Percentiles rank a stretch among this genome's conserved stretches.
These are phyloP conservation scores for Dipteronia sinensis DNA, from an alignment of 345 rosid species.

Conservation along the genomic window DNA sequence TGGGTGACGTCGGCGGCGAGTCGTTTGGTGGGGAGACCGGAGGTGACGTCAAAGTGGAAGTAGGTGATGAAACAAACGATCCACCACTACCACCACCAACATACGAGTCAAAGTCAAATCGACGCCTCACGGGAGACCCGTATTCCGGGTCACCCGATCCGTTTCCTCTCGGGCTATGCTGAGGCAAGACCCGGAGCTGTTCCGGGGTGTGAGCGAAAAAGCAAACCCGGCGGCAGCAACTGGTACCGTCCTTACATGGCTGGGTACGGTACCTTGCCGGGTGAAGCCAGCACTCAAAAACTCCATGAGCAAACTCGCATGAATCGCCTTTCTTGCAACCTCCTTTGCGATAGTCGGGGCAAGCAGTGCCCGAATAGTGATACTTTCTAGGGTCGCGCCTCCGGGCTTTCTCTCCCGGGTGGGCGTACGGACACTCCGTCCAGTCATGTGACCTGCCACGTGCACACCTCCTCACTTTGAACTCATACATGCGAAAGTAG, in stretches of 20 bases:
- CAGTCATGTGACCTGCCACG: conserved; percentile 73
- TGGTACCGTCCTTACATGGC: conserved; percentile 78
- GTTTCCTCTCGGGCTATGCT: conserved; percentile 34
- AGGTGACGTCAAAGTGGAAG: conserved; percentile 49
- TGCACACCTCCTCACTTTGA: conserved; percentile 58
- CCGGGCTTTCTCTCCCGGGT: conserved; percentile 72
- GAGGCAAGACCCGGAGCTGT: conserved; percentile 60
- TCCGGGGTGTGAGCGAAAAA: conserved; percentile 87
- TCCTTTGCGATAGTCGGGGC: conserved; percentile 71
- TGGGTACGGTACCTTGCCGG: conserved; percentile 82
- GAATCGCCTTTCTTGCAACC: conserved; percentile 55
- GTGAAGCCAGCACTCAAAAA: conserved; percentile 92
- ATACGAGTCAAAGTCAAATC: conserved; percentile 33
- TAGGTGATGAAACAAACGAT: conserved; percentile 42
- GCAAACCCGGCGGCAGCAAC: conserved; percentile 69
- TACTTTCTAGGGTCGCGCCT: conserved; percentile 62
- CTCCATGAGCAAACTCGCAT: conserved; percentile 70
- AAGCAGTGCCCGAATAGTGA: conserved; percentile 58
- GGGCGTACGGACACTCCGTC: conserved; percentile 77
- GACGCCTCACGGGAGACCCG: conserved; percentile 38
- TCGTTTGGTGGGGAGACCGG: conserved; percentile 49
- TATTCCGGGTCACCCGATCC: conserved; percentile 33
- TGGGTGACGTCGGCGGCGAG: conserved; percentile 64
- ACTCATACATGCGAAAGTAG: conserved; percentile 67
- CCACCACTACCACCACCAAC: background rate